Evolutionary conservation across 2,329 filamentous ascomycete species (phyloP).

Genomic region (Apiospora hydei): DNA sequence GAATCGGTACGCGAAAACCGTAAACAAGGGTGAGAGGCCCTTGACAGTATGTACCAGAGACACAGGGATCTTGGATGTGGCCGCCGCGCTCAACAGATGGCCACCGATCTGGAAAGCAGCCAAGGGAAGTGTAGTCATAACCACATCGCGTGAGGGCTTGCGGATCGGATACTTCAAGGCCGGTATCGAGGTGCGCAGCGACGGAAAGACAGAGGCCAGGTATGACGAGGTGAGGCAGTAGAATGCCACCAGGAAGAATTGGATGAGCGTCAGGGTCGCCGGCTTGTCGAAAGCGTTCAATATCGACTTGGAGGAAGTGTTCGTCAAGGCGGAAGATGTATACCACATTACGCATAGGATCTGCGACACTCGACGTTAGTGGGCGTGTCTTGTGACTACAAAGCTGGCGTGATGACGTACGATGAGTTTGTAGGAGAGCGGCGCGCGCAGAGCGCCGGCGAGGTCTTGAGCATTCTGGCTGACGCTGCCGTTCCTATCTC

Average conservation of each 20-base stretch:
- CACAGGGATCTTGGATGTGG: conserved; percentile 93
- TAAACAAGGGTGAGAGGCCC: conserved; percentile 93
- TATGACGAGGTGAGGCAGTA: conserved; percentile 85
- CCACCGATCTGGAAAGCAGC: conserved; percentile 93
- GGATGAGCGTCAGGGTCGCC: conserved; percentile 87
- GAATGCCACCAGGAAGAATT: conserved; percentile 90
- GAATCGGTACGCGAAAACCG: conserved; percentile 89
- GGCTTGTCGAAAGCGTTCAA: conserved; percentile 90
- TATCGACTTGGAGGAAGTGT: conserved; percentile 97
- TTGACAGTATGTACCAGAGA: conserved; percentile 99
- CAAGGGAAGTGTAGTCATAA: conserved; percentile 87
- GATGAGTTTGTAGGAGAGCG: conserved; percentile 85
- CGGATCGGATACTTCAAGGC: conserved; percentile 86
- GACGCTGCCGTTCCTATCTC: conserved; percentile 82
- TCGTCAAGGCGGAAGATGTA: conserved; percentile 91
- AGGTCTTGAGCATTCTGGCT: conserved; percentile 94
- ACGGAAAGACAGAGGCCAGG: conserved; percentile 75
- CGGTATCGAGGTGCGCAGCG: conserved; percentile 74
- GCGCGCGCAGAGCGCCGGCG: conserved; percentile 87
- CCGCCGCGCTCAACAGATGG: conserved; percentile 91
- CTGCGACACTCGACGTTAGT: conserved; percentile 56
- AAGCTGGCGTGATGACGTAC: conserved; percentile 58
- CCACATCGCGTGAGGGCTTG: conserved; percentile 79
- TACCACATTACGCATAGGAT: conserved; percentile 91
- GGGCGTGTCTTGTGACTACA: conserved; percentile 5